Base-by-base conservation (phyloP, 805 yeast species). In the Yarrowia alimentaria region DNA sequence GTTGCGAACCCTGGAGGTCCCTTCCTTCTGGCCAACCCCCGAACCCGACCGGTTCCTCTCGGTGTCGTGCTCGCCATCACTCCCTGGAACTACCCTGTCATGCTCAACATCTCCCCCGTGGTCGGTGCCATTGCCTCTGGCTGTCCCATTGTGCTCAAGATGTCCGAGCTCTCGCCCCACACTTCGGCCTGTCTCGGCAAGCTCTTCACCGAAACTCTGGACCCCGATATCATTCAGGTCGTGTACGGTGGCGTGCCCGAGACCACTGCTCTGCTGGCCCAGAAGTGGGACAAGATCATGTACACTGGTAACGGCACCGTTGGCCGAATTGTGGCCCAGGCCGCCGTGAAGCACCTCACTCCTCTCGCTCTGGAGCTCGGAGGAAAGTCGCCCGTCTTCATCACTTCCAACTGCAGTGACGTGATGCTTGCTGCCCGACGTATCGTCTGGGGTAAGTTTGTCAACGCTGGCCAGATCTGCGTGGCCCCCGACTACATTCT, bases 401-500 rank as follows among this genome's bases (percentile, higher is more conserved):
- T 40, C 48, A 40, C 34, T 13, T 40, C 48, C 34, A 28, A 26
- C 26, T 37, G 43, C 21, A 28, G n/a, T 8, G 28, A 26, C 25
- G 48, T 40, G 14, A 40, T 28, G 48, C 2, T 58, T 12, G 73
- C 77, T 4, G 72, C 87, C 17, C 75, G 74, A 55, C 76, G 96
- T 65, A 68, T 87, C n/a, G 74, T 76, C 1, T 86, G 93, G 85
- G 91, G 90, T n/a, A 79, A 83, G 58, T 83, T 82, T 62, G 67
- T 78, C 25, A 91, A 88, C 63, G 77, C 84, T n/a, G 98, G 98
- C 13, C 98, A 90, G 68, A 81, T 93, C 1, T 90, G 97, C 70
- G 85, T 87, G 31, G 85, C 95, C 7, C 84, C 90, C 6, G 97
- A 91, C 68, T 90, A 88, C 61, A 68, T 84, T 4, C 60, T 87